Evolutionary conservation across 495 filamentous ascomycete genomes (phyloP).

Genomic region (Xylaria nigripes): DNA sequence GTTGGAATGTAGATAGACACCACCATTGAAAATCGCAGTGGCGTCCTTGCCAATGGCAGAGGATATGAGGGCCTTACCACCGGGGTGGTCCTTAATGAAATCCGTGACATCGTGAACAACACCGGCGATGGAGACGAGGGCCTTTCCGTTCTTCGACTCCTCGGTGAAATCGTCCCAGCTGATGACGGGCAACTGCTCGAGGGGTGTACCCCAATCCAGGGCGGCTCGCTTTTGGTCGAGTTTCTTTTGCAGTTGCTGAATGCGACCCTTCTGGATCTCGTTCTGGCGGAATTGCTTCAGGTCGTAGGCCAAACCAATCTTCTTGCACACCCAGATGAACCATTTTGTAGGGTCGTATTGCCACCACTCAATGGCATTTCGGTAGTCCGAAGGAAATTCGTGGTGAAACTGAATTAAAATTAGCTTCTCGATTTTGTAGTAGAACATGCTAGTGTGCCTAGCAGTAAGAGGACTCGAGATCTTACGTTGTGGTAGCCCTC

Average conservation of each 20-base stretch:
- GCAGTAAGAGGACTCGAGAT: background rate
- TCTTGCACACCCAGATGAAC: constrained; percentile 90
- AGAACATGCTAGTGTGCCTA: too few relatives aligned
- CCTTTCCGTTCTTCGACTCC: constrained; percentile 80
- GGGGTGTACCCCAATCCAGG: constrained; percentile 91
- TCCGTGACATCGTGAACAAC: constrained; percentile 91
- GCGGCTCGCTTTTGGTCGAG: constrained; percentile 88
- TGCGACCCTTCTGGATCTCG: constrained; percentile 97
- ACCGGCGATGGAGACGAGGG: constrained; percentile 81
- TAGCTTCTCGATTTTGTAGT: constrained; percentile 33
- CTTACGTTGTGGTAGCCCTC: constrained; percentile 88
- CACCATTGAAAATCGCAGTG: constrained; percentile 98
- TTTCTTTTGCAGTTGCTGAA: constrained; percentile 98
- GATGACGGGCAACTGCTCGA: constrained; percentile 90
- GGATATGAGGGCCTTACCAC: constrained; percentile 90
- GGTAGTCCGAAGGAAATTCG: constrained; percentile 98
- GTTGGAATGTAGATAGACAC: constrained; percentile 96
- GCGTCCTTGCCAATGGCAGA: constrained; percentile 95
- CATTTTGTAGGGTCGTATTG: constrained; percentile 99
- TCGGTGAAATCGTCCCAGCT: constrained; percentile 93
- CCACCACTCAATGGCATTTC: constrained; percentile 95
- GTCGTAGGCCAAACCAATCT: constrained; percentile 86
- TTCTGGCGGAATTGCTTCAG: constrained; percentile 96
- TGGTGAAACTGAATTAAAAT: constrained; percentile 66
- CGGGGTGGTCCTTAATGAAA: constrained; percentile 96